Evolutionary conservation across 306 rosid species (phyloP), one percentile per base, ranked within the genome.

Genomic region (Vigna mungo): DNA sequence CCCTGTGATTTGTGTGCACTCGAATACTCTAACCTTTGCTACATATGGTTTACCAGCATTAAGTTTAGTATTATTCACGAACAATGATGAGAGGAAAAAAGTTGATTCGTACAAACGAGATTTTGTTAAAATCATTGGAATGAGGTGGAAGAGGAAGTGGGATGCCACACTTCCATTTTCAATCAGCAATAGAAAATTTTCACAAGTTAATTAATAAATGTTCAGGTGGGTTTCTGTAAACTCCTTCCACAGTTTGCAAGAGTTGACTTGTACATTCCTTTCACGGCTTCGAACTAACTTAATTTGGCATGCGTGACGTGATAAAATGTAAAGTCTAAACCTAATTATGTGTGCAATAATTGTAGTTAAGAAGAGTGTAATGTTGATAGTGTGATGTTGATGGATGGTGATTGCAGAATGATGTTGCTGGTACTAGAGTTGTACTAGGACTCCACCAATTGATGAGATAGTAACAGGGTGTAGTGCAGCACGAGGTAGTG

Each of bases 381-480:
- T 12, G 16, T 11, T 44, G 47, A 44, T 11, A 44, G 49, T 44
- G 5, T 44, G 49, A 10, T 11, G 15, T 41, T 3, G 48, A 43
- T 43, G 15, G 16, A 12, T 44, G 16, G 14, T 11, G 49, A 44
- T 44, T 25, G 64, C 9, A 15, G 49, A 51, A 37, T 65, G 11
- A 21, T 43, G 49, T 10, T 30, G 69, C 47, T 49, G 58, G 82
- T 77, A 77, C 79, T 30, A 60, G 76, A 70, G 39, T 63, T 80
- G 76, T 64, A 79, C 81, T 56, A 37, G 17, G 63, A 82, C 62
- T 79, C 85, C 87, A 84, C 84, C 43, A 76, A 55, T 73, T 25
- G 66, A 56, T 67, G 23, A 65, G 74, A 75, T 39, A 55, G 70
- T 64, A 25, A 17, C 20, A 41, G 71, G 12, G 72, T 18, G 36